A percentile compares a stretch with the other conserved stretches of the same genome.
Evolutionary conservation across 768 basidiomycete genomes (phyloP).

Genomic region (Kwoniella heveanensis): DNA sequence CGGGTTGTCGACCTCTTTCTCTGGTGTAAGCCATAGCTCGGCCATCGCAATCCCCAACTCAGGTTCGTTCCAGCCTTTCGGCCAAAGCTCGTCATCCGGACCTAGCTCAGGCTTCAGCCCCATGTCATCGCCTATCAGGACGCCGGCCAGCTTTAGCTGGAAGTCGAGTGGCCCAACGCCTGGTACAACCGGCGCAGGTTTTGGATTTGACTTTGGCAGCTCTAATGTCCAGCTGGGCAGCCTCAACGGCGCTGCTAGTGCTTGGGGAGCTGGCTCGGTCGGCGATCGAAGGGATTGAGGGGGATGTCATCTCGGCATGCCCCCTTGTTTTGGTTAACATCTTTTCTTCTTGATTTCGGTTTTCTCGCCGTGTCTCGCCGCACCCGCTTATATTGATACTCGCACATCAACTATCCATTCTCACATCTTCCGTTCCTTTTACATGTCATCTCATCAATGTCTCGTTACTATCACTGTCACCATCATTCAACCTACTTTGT

Average conservation of each 20-base stretch:
- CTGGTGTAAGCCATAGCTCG: background rate
- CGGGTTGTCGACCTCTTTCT: background rate
- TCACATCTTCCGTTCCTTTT: background rate
- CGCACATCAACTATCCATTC: background rate
- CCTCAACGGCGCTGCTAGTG: slow-evolving; percentile 38
- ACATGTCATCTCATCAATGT: background rate
- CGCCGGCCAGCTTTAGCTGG: slow-evolving; percentile 38
- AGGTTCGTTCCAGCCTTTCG: slow-evolving; percentile 16
- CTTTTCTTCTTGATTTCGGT: background rate
- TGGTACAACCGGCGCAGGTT: slow-evolving; percentile 10
- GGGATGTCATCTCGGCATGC: background rate
- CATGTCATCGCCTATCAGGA: slow-evolving; percentile 39
- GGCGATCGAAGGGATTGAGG: background rate
- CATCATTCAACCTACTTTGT: background rate
- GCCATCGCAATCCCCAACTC: slow-evolving; percentile 6
- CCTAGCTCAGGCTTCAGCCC: slow-evolving; percentile 22
- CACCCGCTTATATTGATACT: background rate
- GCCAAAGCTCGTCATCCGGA: slow-evolving; percentile 10
- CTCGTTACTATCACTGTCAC: background rate
- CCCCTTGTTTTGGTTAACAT: too few species aligned
- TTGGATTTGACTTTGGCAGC: slow-evolving; percentile 22
- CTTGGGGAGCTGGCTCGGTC: slow-evolving; percentile 26
- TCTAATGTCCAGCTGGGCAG: slow-evolving; percentile 22
- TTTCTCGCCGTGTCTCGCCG: background rate
- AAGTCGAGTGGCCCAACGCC: slow-evolving; percentile 23